Evolutionary conservation across 305 asterid genomes (phyloP).

Genomic region (Solanum aculeatissimum): DNA sequence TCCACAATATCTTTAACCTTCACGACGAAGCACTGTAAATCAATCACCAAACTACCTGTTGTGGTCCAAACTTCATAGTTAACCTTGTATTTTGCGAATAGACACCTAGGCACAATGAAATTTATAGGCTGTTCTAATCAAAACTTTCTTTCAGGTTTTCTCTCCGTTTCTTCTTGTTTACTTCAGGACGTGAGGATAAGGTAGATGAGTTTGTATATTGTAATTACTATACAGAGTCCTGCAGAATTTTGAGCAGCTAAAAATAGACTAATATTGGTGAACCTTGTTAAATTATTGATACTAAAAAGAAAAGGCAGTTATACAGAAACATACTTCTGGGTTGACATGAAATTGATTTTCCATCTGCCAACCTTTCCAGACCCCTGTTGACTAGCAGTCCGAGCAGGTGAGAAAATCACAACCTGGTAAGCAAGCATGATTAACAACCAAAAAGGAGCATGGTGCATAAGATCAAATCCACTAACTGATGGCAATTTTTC

Average conservation of each 20-base stretch:
- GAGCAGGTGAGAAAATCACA: conserved; percentile 68
- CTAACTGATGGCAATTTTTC: background rate
- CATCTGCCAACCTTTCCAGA: conserved; percentile 90
- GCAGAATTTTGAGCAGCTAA: background rate
- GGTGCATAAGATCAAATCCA: background rate
- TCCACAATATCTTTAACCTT: background rate
- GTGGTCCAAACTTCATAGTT: background rate
- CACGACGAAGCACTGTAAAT: background rate
- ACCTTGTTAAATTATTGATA: background rate
- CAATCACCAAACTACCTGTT: background rate
- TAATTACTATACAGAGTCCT: background rate
- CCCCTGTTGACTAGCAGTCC: conserved; percentile 91
- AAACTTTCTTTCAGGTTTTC: background rate
- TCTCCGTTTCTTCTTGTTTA: background rate
- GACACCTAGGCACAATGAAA: background rate
- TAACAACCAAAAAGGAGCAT: background rate
- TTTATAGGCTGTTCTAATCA: background rate
- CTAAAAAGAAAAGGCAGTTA: background rate
- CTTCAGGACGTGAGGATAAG: background rate
- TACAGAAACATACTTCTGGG: conserved; percentile 56
- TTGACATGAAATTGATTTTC: conserved; percentile 81
- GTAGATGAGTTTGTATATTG: background rate
- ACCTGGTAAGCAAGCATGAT: conserved; percentile 16
- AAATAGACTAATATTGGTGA: background rate
- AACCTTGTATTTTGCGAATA: background rate